Evolutionary conservation across 1,284 basidiomycete genomes (phyloP).

Genomic region (Trichosporon sp.): DNA sequence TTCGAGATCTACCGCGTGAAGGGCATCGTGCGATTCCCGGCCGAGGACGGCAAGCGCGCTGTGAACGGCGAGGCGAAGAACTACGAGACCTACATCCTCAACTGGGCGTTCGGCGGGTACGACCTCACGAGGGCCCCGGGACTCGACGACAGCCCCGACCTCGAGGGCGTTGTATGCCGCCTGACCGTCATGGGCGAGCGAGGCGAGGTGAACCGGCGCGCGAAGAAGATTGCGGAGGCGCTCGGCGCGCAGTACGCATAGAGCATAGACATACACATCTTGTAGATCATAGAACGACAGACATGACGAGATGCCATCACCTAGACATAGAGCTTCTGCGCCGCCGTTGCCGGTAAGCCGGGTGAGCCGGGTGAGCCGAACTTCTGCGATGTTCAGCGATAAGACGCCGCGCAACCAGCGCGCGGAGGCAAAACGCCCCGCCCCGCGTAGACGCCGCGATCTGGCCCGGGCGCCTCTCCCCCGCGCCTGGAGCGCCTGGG

Average conservation of each 20-base stretch:
- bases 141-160: conserved; percentile 42
- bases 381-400: neutral
- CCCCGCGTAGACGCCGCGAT: neutral
- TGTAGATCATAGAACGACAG: neutral
- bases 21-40: conserved; percentile 64
- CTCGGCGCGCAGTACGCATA: conserved; percentile 51
- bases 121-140: conserved; percentile 58
- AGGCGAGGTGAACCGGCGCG: conserved; percentile 65
- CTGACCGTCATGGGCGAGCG: conserved; percentile 83
- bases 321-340: neutral
- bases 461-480: neutral
- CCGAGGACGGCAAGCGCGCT: conserved; percentile 8
- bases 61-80: conserved; percentile 7
- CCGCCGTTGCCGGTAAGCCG: neutral
- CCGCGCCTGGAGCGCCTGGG: too few species aligned
- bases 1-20: conserved; percentile 55
- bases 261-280: neutral
- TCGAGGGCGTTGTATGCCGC: conserved; percentile 52
- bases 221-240: conserved; percentile 57
- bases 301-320: neutral
- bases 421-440: neutral
- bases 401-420: neutral
- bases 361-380: neutral
- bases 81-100: conserved; percentile 61
- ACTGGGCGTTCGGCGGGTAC: conserved; percentile 84